These are phyloP conservation scores for Cryptosporidium viatorum DNA, from an alignment of 169 alveolate genomes.

Conservation along the genomic window DNA sequence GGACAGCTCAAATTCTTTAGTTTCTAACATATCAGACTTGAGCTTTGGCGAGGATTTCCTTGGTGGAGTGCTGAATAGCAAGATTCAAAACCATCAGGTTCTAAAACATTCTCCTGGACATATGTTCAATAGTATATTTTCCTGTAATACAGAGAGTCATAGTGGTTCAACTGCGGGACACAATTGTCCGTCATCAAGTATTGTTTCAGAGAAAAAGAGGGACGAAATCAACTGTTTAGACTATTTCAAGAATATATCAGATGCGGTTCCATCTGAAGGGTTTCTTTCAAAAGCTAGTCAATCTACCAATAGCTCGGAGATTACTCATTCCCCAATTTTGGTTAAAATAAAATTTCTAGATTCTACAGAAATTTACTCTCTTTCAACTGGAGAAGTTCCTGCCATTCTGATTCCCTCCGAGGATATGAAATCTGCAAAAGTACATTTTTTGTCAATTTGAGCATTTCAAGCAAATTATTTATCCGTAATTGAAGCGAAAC, in stretches of 20 bases:
- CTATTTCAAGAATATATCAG: background rate
- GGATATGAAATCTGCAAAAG: conserved; percentile 48
- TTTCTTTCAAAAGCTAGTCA: conserved; percentile 3
- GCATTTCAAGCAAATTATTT: background rate
- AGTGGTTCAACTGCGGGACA: conserved; percentile 1
- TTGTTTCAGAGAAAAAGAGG: background rate
- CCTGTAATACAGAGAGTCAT: background rate
- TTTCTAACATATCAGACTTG: conserved; percentile 45
- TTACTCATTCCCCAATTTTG: conserved; percentile 17
- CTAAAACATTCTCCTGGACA: background rate
- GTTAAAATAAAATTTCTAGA: conserved; percentile 37
- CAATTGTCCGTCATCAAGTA: background rate
- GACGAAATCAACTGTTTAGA: background rate
- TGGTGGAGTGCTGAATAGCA: background rate
- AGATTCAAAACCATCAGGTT: conserved; percentile 10
- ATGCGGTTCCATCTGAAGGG: conserved; percentile 11
- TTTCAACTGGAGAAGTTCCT: conserved; percentile 54
- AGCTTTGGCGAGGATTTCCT: conserved; percentile 44
- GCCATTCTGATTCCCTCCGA: conserved; percentile 70
- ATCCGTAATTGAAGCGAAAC: conserved; percentile 13
- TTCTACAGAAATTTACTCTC: conserved; percentile 35
- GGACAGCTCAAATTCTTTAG: conserved; percentile 54
- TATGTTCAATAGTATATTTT: background rate
- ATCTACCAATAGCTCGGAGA: background rate
- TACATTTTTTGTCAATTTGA: conserved; percentile 59